phyloP scores from a whole-genome alignment of 345 rosid species.

The Physaria fendleri region DNA sequence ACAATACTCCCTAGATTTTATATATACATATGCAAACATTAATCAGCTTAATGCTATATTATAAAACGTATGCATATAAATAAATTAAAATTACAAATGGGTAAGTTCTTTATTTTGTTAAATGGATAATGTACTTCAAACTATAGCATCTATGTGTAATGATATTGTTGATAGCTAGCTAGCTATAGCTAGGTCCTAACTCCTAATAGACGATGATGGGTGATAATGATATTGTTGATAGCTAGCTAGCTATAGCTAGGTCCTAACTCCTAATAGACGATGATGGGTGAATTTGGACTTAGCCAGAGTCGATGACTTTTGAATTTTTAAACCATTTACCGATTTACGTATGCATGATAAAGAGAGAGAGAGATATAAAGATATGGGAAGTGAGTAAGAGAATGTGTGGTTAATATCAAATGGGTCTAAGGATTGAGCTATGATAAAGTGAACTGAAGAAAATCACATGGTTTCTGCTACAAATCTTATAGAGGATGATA shows the following conservation, averaged over 20 bases:
- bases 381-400: not conserved
- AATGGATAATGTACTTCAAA: conserved; percentile 11
- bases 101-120: not conserved
- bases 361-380: conserved; percentile 8
- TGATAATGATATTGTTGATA: not conserved
- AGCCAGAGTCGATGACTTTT: conserved; percentile 9
- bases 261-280: conserved; percentile 14
- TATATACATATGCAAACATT: not conserved
- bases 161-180: not conserved
- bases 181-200: conserved; percentile 20
- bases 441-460: conserved; percentile 20
- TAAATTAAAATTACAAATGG: not conserved
- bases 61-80: not conserved
- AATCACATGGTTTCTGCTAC: conserved; percentile 32
- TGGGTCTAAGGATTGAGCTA: conserved; percentile 20
- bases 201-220: not conserved
- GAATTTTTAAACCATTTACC: not conserved
- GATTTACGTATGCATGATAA: not conserved
- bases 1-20: too few species aligned
- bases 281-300: conserved; percentile 16
- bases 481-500: conserved; percentile 12
- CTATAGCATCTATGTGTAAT: not conserved
- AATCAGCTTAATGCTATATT: not conserved
- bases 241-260: conserved; percentile 17
- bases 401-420: conserved; percentile 17